Evolutionary conservation across 1,284 basidiomycete genomes (phyloP).

Genomic region (Lentinula novae-zelandiae): DNA sequence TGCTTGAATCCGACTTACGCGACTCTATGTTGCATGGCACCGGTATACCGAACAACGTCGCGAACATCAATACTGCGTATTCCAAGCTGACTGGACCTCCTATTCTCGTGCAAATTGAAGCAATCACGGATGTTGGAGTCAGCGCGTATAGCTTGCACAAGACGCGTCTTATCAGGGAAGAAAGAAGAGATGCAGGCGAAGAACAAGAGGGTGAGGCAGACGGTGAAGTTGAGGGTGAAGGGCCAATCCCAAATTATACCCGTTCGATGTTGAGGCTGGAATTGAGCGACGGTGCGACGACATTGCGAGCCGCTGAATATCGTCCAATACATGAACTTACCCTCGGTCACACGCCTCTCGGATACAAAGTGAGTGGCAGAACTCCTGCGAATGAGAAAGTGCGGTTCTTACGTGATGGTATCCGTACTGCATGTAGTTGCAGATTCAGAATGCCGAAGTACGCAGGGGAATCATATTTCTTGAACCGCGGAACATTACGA

Average conservation of each 20-base stretch:
- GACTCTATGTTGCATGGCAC: slow-evolving; percentile 69
- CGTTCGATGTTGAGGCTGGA: slow-evolving; percentile 65
- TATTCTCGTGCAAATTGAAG: slow-evolving; percentile 64
- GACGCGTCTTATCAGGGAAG: slow-evolving; percentile 57
- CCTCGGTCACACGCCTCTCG: slow-evolving; percentile 65
- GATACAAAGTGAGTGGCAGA: slow-evolving; percentile 59
- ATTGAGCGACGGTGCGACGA: slow-evolving; percentile 61
- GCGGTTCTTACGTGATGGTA: slow-evolving; percentile 4
- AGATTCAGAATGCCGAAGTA: slow-evolving; percentile 59
- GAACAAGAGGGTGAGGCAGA: slow-evolving; percentile 58
- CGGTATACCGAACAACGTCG: slow-evolving; percentile 52
- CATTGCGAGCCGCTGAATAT: slow-evolving; percentile 68
- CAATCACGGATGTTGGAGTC: slow-evolving; percentile 71
- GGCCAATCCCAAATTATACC: slow-evolving; percentile 70
- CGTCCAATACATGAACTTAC: slow-evolving; percentile 52
- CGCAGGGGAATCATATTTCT: slow-evolving; percentile 65
- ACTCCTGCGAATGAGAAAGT: background rate
- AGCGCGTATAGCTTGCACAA: slow-evolving; percentile 70
- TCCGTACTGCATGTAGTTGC: slow-evolving; percentile 40
- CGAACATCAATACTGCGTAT: slow-evolving; percentile 28
- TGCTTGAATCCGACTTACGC: slow-evolving; percentile 64
- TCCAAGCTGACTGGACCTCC: slow-evolving; percentile 38
- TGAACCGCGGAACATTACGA: slow-evolving; percentile 54
- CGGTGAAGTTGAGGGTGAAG: slow-evolving; percentile 49
- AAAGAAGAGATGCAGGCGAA: slow-evolving; percentile 49